Evolutionary conservation across 768 basidiomycete species (phyloP), one percentile per base, ranked within the genome.

Genomic region (Guyanaporus albipodus): DNA sequence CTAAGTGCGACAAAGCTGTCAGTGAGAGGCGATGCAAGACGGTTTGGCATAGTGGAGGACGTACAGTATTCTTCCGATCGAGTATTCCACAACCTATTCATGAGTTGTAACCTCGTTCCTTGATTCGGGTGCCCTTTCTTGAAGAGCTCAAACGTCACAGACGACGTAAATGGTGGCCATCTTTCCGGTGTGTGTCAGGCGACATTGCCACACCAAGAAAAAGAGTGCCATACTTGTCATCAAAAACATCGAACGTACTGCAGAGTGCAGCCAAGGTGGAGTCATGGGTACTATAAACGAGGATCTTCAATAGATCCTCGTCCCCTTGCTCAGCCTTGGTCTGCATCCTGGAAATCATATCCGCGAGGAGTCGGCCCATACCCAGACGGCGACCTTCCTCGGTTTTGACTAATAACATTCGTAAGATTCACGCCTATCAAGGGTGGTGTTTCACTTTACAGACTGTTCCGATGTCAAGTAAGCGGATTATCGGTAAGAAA

Each of bases 81-180:
- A 40, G 59, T 33, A 38, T 48, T 59, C 63, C 63, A 66, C 48
- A 79, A 56, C 5, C 68, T 63, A n/a, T 68, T 64, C n/a, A 81
- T 38, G 9, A 55, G 56, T 50, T 78, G 79, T 69, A 61, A 29
- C 60, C 54, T n/a, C 52, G 50, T 38, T 24, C 34, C 43, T 29
- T 33, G 50, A 21, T 45, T 38, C 23, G 43, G 46, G 7, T 47
- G 37, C 14, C 21, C 29, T 52, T 68, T 71, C 53, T 72, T 76
- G 70, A 86, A 88, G 9, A 89, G 73, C 60, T 89, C 87, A 57
- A 88, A 85, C 0, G 83, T 83, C 27, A 89, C 73, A 0, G 81
- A 77, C 2, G 85, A 80, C 1, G 85, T 83, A 64, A 88, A 88
- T 4, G 83, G 76, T 7, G 83, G 85, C 86, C 87, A 88, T 55